Evolutionary conservation across 164 flowering plant genomes (phyloP).

Genomic region (Chimonanthus salicifolius): DNA sequence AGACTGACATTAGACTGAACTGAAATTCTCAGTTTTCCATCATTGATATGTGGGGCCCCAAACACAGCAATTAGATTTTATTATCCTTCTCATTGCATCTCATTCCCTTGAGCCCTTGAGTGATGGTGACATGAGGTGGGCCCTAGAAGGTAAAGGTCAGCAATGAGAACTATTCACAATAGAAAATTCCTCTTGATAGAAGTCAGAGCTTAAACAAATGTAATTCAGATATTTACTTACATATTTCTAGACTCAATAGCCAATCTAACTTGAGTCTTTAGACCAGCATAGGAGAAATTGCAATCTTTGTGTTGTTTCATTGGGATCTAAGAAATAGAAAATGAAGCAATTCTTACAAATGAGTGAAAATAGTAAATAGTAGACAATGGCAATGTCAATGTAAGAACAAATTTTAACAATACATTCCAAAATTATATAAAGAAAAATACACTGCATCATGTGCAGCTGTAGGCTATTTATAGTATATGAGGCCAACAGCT

Average conservation of each 20-base stretch:
- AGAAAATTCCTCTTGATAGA: too few species aligned
- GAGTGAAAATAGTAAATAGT: neutral
- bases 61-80: too few species aligned
- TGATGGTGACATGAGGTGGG: too few species aligned
- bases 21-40: too few species aligned
- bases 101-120: too few species aligned
- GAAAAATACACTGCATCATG: constrained; percentile 1
- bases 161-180: too few species aligned
- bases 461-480: neutral
- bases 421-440: neutral
- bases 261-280: constrained; percentile 94
- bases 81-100: too few species aligned
- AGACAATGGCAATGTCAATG: neutral
- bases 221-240: constrained; percentile 33
- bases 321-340: constrained; percentile 45
- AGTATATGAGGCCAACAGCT: too few species aligned
- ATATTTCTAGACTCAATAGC: constrained; percentile 77
- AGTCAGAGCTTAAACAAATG: too few species aligned
- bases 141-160: too few species aligned
- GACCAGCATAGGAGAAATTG: constrained; percentile 96
- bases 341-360: neutral
- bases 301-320: constrained; percentile 97
- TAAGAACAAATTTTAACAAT: neutral
- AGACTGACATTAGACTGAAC: too few species aligned
- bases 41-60: too few species aligned